Evolutionary conservation across 176 grass and related monocot species (phyloP), one percentile per base, ranked within the genome.

Genomic region (Avena insularis): DNA sequence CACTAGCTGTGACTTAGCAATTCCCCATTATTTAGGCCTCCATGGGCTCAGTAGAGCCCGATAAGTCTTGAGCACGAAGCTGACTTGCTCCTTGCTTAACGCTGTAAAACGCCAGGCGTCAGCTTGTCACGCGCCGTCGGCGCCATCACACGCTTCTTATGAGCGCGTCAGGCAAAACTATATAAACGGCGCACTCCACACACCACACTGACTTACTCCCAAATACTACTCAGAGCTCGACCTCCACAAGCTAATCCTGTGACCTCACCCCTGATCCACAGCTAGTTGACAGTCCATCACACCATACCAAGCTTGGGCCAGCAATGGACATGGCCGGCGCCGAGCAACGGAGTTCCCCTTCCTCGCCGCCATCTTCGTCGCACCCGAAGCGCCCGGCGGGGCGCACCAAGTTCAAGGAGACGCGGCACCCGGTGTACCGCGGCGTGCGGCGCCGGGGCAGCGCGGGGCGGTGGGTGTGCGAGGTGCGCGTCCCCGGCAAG

Each of bases 361-460:
- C 51, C 14, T 79, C 59, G 9, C 72, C 55, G 12, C 33, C 33
- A 4, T 31, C 62, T 19, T 50, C 45, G 5, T 65, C 72, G 31
- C 29, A 12, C 2, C 87, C 80, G 29, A 97, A 97, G 92, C 84
- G 92, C 0, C 93, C 86, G 3, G 91, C 89, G 9, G 95, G 95
- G 8, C 82, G 92, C 21, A 97, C 89, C 89, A 97, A 97, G 85
- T 97, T 97, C 75, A 81, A 84, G 31, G 95, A 97, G 87, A 97
- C 95, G 71, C 90, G 95, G 12, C 95, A 97, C 88, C 95, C 93
- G 15, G 86, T 97, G 61, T 97, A 85, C 83, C 91, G 89, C 73
- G 93, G 95, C 51, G 95, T 97, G 80, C 91, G 95, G 1, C 84
- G 83, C 0, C 85, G 95, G 0, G 91, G 87, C 17, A n/a, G 69